Percentiles rank a stretch among this genome's conserved stretches.
Conservation (phyloP, 768 basidiomycete species). For the Austroboletus festivus region DNA sequence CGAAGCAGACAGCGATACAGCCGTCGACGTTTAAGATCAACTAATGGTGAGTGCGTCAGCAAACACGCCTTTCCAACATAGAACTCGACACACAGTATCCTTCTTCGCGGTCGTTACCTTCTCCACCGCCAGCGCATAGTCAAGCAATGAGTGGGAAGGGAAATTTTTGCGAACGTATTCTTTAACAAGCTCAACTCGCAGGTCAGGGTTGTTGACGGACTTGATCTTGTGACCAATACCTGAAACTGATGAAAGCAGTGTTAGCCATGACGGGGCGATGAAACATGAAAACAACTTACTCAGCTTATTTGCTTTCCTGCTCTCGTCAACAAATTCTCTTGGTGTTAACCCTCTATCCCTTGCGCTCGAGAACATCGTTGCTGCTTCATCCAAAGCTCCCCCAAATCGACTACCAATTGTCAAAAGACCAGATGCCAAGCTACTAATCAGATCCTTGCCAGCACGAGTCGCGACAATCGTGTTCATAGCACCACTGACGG, state of each 20-base stretch:
- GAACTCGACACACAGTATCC: conserved; percentile 62
- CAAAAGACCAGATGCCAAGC: conserved; percentile 90
- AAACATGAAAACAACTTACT: conserved; percentile 47
- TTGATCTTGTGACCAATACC: conserved; percentile 99
- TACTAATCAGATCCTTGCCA: conserved; percentile 98
- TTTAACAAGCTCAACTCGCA: conserved; percentile 91
- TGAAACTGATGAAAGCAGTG: conserved; percentile 51
- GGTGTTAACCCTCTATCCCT: conserved; percentile 90
- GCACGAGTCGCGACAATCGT: conserved; percentile 98
- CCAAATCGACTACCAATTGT: conserved; percentile 98
- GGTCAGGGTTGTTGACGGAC: conserved; percentile 93
- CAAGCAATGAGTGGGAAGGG: conserved; percentile 89
- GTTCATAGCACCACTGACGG: conserved; percentile 99
- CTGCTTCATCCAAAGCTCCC: conserved; percentile 97
- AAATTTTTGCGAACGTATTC: conserved; percentile 95
- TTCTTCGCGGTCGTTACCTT: conserved; percentile 98
- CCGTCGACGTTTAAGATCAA: conserved; percentile 97
- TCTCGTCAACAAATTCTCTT: conserved; percentile 96
- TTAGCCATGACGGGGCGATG: conserved; percentile 2
- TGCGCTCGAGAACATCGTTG: conserved; percentile 90
- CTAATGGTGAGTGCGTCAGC: conserved; percentile 30
- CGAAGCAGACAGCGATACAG: conserved; percentile 94
- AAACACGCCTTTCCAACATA: not conserved
- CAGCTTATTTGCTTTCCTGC: conserved; percentile 90
- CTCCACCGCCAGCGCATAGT: conserved; percentile 95